phyloP scores from a whole-genome alignment of 2,329 filamentous ascomycete species.

The Lachnellula willkommii region DNA sequence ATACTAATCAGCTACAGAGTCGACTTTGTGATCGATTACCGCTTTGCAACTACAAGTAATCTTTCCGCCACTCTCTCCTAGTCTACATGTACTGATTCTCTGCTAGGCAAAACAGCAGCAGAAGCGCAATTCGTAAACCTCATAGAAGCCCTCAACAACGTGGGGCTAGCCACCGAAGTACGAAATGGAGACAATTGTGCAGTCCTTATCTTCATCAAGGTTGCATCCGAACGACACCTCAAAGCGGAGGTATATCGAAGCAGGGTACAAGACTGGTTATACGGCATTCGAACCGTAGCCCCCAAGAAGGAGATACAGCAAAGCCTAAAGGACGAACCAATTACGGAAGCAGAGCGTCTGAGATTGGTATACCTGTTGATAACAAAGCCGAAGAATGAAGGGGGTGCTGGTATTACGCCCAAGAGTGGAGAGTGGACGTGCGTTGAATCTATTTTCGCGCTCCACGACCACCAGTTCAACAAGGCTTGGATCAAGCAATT shows the following conservation, averaged over 20 bases:
- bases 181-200: constrained; percentile 71
- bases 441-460: constrained; percentile 68
- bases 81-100: constrained; percentile 13
- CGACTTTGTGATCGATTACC: constrained; percentile 83
- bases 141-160: constrained; percentile 65
- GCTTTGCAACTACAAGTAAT: constrained; percentile 62
- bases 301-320: constrained; percentile 67
- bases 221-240: constrained; percentile 70
- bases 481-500: constrained; percentile 69
- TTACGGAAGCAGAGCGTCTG: constrained; percentile 83
- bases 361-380: constrained; percentile 84
- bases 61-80: constrained; percentile 1
- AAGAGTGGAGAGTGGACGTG: constrained; percentile 65
- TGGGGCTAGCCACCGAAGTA: constrained; percentile 84
- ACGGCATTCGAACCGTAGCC: constrained; percentile 73
- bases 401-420: constrained; percentile 73
- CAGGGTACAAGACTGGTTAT: constrained; percentile 88
- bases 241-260: constrained; percentile 78
- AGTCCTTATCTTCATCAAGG: constrained; percentile 76
- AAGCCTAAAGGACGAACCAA: constrained; percentile 65
- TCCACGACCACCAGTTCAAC: constrained; percentile 74
- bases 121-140: constrained; percentile 73
- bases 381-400: constrained; percentile 64
- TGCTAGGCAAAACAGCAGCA: constrained; percentile 60
- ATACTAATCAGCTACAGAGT: constrained; percentile 46